Evolutionary conservation across 2,329 filamentous ascomycete genomes (phyloP), one percentile per base, ranked within the genome.

Genomic region (Phoma sp.): DNA sequence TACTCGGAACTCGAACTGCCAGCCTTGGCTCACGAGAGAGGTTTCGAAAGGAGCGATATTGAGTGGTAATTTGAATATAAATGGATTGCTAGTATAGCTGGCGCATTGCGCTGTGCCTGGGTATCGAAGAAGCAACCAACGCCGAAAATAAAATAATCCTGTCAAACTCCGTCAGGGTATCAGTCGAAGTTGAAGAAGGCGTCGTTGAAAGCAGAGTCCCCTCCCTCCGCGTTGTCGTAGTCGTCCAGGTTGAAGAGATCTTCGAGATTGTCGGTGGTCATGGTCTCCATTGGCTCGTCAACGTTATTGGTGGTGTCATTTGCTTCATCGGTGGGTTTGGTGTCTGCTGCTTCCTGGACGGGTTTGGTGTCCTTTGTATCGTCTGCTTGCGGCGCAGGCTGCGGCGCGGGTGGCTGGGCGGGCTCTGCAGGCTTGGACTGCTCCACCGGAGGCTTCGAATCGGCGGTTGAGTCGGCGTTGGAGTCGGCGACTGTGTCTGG

Each of bases 151-250:
- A 6, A 12, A 13, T 9, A 38, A 22, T 12, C 2, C n/a, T 12
- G 36, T 24, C 17, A 24, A 21, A 3, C 36, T 2, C 15, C 2
- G 17, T 19, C 36, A 22, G 6, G 15, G 6, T 17, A 8, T 41
- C 33, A 62, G 10, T 68, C 71, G 31, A 73, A 72, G 10, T 72
- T 70, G 59, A 75, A 75, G 48, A 75, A 76, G 3, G 73, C 75
- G 38, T 76, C 71, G 47, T 77, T 71, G 52, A 77, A 77, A 17
- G 74, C 67, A 4, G 70, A 73, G 13, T 61, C 63, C 8, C 36
- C 52, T 15, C 41, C 52, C 43, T 73, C 72, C 0, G 67, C 64
- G 32, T 73, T 71, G 29, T 67, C 66, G 41, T 73, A 71, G 36
- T 70, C 65, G 43, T 74, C 73, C 49, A 73, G 57, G 47, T 72